phyloP scores from a whole-genome alignment of 305 asterid genomes.

The Withania somnifera region DNA sequence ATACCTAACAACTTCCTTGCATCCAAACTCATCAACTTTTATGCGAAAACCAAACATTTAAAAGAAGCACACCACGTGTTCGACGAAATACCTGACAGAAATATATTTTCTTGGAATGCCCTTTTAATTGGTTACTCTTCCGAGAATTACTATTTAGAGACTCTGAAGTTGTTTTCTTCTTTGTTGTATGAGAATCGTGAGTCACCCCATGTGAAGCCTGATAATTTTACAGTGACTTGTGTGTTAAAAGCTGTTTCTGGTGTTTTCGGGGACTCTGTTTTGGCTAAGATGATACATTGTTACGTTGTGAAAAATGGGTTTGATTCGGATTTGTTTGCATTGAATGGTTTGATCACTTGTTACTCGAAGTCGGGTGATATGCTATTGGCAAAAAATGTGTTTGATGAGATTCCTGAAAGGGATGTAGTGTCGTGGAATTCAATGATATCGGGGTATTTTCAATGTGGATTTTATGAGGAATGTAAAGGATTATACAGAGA shows the following conservation, averaged over 20 bases:
- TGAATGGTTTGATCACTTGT: slow-evolving; percentile 66
- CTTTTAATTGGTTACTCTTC: slow-evolving; percentile 58
- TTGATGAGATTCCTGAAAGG: slow-evolving; percentile 50
- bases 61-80: slow-evolving; percentile 56
- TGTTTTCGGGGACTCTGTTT: slow-evolving; percentile 19
- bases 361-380: slow-evolving; percentile 61
- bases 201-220: slow-evolving; percentile 32
- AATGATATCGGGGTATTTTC: slow-evolving; percentile 77
- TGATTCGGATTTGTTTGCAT: slow-evolving; percentile 49
- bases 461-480: slow-evolving; percentile 55
- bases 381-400: slow-evolving; percentile 43
- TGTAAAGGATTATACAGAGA: slow-evolving; percentile 52
- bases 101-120: slow-evolving; percentile 69
- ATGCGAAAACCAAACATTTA: slow-evolving; percentile 33
- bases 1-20: slow-evolving; percentile 64
- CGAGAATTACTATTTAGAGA: slow-evolving; percentile 27
- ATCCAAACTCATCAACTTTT: slow-evolving; percentile 58
- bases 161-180: slow-evolving; percentile 29
- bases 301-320: slow-evolving; percentile 49
- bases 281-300: slow-evolving; percentile 43
- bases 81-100: slow-evolving; percentile 58
- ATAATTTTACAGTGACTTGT: slow-evolving; percentile 56
- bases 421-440: slow-evolving; percentile 88
- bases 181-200: slow-evolving; percentile 13
- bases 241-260: slow-evolving; percentile 67